A percentile compares a stretch with the other conserved stretches of the same genome.
Conservation (phyloP, 1,284 basidiomycete species). For the Mrakiaceae sp. region DNA sequence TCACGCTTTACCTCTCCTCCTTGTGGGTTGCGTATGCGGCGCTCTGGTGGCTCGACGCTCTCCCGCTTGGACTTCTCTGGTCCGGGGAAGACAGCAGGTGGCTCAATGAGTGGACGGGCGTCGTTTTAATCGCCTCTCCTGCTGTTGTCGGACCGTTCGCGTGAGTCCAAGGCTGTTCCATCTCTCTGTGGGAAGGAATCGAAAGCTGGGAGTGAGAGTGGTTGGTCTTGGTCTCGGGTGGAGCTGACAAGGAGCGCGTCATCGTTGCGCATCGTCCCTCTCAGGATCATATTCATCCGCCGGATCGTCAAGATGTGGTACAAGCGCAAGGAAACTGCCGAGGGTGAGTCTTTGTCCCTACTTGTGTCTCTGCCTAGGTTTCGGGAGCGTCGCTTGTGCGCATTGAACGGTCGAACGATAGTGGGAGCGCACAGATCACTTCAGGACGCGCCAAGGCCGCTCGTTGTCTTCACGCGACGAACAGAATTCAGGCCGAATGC, state of each 20-base stretch:
- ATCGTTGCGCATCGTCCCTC: constrained; percentile 6
- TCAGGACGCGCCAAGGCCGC: neutral
- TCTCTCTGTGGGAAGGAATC: neutral
- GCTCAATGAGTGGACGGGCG: constrained; percentile 42
- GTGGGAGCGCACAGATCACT: neutral
- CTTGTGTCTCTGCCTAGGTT: neutral
- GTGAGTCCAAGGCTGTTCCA: constrained; percentile 43
- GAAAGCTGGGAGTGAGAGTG: too few species aligned
- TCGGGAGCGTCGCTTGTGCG: too few species aligned
- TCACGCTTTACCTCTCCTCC: constrained; percentile 70
- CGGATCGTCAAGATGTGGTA: constrained; percentile 82
- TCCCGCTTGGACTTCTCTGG: constrained; percentile 43
- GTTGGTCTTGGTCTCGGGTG: neutral
- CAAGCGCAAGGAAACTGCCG: constrained; percentile 63
- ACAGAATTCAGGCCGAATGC: neutral
- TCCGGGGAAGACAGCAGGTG: constrained; percentile 29
- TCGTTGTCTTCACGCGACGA: neutral
- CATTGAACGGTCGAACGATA: too few species aligned
- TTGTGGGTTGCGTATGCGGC: constrained; percentile 68
- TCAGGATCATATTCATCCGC: constrained; percentile 68
- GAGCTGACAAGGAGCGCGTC: neutral
- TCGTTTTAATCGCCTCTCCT: constrained; percentile 28
- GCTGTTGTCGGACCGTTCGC: constrained; percentile 57
- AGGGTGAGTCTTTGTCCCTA: constrained; percentile 48
- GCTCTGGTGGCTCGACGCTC: constrained; percentile 62